Base-by-base conservation (phyloP, 306 rosid genomes). In the Sicyos baderoa region DNA sequence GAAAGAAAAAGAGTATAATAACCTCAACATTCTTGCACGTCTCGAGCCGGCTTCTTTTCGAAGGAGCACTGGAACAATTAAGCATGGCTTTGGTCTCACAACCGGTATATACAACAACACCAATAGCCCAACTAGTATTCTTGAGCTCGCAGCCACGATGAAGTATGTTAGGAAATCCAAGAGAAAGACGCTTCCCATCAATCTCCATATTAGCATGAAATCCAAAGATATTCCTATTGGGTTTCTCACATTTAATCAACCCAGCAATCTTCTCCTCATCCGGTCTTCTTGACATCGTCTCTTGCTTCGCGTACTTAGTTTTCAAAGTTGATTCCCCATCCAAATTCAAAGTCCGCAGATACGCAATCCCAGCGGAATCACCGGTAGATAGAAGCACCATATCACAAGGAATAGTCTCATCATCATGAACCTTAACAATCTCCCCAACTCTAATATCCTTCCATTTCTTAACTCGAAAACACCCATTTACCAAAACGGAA, bases 291-390 rank as follows among this genome's bases (percentile, higher is more conserved):
- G 72, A 86, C 29, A 88, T 90, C 25, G 97, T 93, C 76, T 93
- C 98, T 75, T 93, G 98, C 27, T 93, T 93, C 0, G 97, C 97
- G 53, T 88, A 93, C 69, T 97, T 73, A 32, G 96, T 88, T 78
- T 93, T 93, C 91, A 93, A 84, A 86, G 90, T 93, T 0, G 98
- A 93, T 73, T 93, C 98, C 19, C 98, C 98, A 68, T 93, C 98
- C 27, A 93, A 82, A 84, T 86, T 93, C 63, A 84, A 81, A 15
- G 97, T 93, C 78, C 90, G 98, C 71, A 93, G 89, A 77, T 88
- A 90, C 1, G 97, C 96, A 77, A 89, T 96, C 57, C 98, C 98
- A 13, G 97, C 88, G 0, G 97, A 89, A 48, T 93, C 98, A 78
- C 96, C 86, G 4, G 97, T 93, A 9, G 97, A 83, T 7, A 93